These are phyloP conservation scores for Hypoxylon sp. DNA, from an alignment of 2,329 filamentous ascomycete species.

Conservation along the genomic window DNA sequence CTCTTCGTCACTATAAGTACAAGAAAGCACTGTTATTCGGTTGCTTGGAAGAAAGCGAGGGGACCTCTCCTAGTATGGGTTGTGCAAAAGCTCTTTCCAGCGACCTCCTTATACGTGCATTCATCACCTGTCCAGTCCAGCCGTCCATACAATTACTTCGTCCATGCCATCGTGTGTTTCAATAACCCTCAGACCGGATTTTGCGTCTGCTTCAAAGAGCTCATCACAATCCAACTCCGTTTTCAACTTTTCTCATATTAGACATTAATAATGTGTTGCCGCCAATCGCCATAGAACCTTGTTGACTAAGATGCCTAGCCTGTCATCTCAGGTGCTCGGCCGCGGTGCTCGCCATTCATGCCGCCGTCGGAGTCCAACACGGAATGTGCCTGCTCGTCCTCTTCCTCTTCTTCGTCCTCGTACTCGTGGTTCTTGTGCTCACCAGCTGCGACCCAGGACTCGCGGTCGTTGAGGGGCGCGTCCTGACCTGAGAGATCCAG, in stretches of 20 bases:
- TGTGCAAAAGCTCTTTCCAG: constrained; percentile 4
- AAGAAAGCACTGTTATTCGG: constrained; percentile 30
- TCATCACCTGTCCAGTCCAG: constrained; percentile 8
- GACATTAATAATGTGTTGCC: constrained; percentile 49
- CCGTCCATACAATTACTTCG: constrained; percentile 19
- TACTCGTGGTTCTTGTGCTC: constrained; percentile 71
- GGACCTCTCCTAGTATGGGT: background rate
- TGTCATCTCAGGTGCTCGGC: constrained; percentile 48
- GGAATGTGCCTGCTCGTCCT: constrained; percentile 72
- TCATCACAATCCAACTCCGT: background rate
- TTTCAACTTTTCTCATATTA: constrained; percentile 45
- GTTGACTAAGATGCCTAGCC: constrained; percentile 31
- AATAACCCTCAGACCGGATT: background rate
- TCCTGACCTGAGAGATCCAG: constrained; percentile 89
- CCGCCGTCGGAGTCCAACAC: constrained; percentile 67
- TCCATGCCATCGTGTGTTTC: constrained; percentile 23
- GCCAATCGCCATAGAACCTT: constrained; percentile 8
- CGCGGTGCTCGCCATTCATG: constrained; percentile 68
- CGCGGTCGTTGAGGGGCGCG: constrained; percentile 80
- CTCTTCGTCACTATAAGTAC: constrained; percentile 36
- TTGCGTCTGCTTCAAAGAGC: background rate
- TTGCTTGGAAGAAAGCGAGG: constrained; percentile 24
- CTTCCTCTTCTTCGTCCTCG: constrained; percentile 76
- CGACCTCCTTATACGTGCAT: constrained; percentile 8
- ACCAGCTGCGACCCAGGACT: constrained; percentile 86